A percentile compares a stretch with the other conserved stretches of the same genome.
Evolutionary conservation across 2,329 filamentous ascomycete genomes (phyloP).

Genomic region (Cladosporium sp.): DNA sequence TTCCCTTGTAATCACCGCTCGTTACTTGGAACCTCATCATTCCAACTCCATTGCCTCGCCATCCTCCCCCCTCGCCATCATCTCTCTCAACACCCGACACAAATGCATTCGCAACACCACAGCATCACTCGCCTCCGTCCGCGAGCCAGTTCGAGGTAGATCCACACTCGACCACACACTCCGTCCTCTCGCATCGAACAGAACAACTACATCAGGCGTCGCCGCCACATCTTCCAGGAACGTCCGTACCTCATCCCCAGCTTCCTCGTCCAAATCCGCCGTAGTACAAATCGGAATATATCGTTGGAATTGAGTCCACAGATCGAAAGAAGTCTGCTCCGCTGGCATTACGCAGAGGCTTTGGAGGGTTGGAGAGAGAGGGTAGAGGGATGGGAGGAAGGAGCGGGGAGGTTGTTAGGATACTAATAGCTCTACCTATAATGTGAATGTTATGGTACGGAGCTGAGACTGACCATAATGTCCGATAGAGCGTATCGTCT

Average conservation of each 20-base stretch:
- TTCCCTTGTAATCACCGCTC: neutral
- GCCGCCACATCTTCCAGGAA: neutral
- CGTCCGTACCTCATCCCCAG: neutral
- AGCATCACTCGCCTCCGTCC: no score
- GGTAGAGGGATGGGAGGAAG: constrained; percentile 17
- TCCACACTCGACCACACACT: neutral
- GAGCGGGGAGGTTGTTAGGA: neutral
- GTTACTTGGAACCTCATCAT: neutral
- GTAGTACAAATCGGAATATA: neutral
- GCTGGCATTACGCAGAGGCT: constrained; percentile 18
- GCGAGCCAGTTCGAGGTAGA: neutral
- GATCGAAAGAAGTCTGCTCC: neutral
- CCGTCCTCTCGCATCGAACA: neutral
- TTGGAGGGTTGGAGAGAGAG: constrained; percentile 19
- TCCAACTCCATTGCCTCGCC: neutral
- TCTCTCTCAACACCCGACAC: neutral
- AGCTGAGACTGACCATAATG: neutral
- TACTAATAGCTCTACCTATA: neutral
- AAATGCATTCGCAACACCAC: neutral
- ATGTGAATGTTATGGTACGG: neutral
- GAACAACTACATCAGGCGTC: neutral
- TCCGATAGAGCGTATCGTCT: constrained; percentile 19
- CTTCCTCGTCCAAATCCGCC: neutral
- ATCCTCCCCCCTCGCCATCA: neutral
- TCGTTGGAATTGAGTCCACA: neutral